Evolutionary conservation across 2,329 filamentous ascomycete genomes (phyloP).

Genomic region (Diaporthe citrichinensis): DNA sequence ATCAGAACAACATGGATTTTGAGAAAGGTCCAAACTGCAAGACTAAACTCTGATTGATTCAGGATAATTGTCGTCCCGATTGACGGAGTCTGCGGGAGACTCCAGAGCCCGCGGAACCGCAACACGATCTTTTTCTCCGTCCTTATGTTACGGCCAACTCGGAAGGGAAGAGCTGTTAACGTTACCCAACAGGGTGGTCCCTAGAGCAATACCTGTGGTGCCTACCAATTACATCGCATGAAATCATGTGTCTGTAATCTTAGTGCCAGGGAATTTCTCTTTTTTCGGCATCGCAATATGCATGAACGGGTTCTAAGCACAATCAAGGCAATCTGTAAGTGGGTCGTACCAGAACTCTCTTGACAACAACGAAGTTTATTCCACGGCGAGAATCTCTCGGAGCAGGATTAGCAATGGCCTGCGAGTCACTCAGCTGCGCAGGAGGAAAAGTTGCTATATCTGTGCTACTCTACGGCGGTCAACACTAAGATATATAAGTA

Average conservation of each 20-base stretch:
- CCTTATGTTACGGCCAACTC: background rate
- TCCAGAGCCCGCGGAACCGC: background rate
- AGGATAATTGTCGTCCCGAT: background rate
- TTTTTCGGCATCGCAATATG: background rate
- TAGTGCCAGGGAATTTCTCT: background rate
- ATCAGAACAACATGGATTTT: no score
- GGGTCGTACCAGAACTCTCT: constrained; percentile 13
- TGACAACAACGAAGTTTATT: constrained; percentile 17
- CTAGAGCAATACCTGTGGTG: background rate
- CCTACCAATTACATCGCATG: background rate
- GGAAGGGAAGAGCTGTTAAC: background rate
- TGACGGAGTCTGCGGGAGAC: background rate
- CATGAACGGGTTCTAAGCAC: background rate
- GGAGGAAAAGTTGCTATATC: background rate
- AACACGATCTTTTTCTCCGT: background rate
- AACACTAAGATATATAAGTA: constrained; percentile 1
- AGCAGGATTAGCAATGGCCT: background rate
- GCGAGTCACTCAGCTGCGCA: background rate
- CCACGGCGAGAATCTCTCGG: background rate
- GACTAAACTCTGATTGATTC: background rate
- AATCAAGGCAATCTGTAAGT: background rate
- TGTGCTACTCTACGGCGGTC: background rate
- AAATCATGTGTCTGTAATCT: background rate
- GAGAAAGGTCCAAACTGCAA: background rate
- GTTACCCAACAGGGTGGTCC: background rate